A percentile compares a stretch with the other conserved stretches of the same genome.
Conservation (phyloP, 331 rosid genomes). For the Acacia pycnantha region DNA sequence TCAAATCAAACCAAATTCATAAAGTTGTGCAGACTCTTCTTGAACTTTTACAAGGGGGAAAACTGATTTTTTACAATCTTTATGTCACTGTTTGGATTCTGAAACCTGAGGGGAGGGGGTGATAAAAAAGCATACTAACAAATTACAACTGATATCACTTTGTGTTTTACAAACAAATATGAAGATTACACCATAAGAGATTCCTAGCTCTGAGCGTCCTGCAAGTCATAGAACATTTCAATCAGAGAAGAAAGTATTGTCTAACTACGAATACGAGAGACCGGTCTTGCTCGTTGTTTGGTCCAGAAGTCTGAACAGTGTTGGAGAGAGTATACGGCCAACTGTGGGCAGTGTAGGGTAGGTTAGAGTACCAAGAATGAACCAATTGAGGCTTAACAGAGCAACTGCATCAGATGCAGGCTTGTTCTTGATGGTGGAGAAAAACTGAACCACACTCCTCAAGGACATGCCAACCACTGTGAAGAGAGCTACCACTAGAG, state of each 20-base stretch:
- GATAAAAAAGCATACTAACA: background rate
- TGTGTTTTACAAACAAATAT: conserved; percentile 23
- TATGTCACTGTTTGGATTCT: conserved; percentile 4
- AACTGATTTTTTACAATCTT: background rate
- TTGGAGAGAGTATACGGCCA: conserved; percentile 42
- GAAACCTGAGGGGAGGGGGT: background rate
- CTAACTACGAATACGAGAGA: conserved; percentile 23
- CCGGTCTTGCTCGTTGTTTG: conserved; percentile 34
- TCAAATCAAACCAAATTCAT: background rate
- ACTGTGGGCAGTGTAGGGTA: conserved; percentile 75
- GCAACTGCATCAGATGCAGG: conserved; percentile 79
- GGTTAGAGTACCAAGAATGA: conserved; percentile 73
- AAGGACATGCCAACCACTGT: conserved; percentile 75
- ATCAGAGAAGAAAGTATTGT: background rate
- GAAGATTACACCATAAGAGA: background rate
- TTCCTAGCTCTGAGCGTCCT: conserved; percentile 9
- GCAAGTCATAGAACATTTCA: conserved; percentile 25
- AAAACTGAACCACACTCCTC: conserved; percentile 73
- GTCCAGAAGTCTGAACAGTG: conserved; percentile 26
- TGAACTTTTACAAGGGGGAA: conserved; percentile 1
- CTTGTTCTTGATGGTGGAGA: conserved; percentile 55
- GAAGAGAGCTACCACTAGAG: conserved; percentile 78
- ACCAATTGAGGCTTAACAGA: conserved; percentile 84
- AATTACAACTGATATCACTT: conserved; percentile 31
- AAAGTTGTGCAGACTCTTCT: background rate